A percentile compares a stretch with the other conserved stretches of the same genome.
These are phyloP conservation scores for Hypomyces rosellus DNA, from an alignment of 2,329 filamentous ascomycete species.

Conservation along the genomic window DNA sequence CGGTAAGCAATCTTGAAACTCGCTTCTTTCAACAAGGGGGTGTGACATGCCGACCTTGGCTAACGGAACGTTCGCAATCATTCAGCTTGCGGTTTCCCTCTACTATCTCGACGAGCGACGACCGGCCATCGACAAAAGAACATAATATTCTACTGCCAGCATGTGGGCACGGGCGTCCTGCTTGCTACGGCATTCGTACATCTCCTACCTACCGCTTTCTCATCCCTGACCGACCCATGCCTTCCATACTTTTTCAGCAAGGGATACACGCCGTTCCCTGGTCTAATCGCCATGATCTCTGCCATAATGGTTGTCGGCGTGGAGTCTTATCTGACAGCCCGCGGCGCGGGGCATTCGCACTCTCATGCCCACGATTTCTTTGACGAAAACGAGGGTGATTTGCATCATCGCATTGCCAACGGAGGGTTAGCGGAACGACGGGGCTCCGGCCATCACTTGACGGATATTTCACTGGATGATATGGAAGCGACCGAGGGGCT, in stretches of 20 bases:
- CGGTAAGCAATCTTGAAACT: constrained; percentile 31
- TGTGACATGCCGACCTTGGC: background rate
- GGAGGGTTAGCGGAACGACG: constrained; percentile 34
- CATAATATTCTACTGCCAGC: constrained; percentile 61
- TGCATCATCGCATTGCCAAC: constrained; percentile 17
- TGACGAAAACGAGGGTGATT: constrained; percentile 41
- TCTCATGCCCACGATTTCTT: constrained; percentile 45
- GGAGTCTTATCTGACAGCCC: constrained; percentile 81
- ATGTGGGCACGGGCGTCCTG: constrained; percentile 79
- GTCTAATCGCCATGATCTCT: constrained; percentile 73
- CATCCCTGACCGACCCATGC: constrained; percentile 61
- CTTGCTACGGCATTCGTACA: constrained; percentile 83
- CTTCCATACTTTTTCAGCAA: constrained; percentile 74
- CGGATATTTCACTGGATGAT: constrained; percentile 46
- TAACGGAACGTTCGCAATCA: background rate
- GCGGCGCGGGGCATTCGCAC: constrained; percentile 56
- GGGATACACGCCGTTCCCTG: constrained; percentile 72
- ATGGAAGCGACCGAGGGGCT: constrained; percentile 48
- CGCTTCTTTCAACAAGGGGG: too few relatives aligned
- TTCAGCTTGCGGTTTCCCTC: constrained; percentile 58
- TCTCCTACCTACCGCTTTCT: constrained; percentile 61
- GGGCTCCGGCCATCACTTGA: constrained; percentile 34
- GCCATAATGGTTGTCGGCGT: constrained; percentile 78
- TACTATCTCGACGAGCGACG: constrained; percentile 55
- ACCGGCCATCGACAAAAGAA: constrained; percentile 51